Evolutionary conservation across 169 alveolate genomes (phyloP).

Genomic region (Plasmodium cynomolgi): DNA sequence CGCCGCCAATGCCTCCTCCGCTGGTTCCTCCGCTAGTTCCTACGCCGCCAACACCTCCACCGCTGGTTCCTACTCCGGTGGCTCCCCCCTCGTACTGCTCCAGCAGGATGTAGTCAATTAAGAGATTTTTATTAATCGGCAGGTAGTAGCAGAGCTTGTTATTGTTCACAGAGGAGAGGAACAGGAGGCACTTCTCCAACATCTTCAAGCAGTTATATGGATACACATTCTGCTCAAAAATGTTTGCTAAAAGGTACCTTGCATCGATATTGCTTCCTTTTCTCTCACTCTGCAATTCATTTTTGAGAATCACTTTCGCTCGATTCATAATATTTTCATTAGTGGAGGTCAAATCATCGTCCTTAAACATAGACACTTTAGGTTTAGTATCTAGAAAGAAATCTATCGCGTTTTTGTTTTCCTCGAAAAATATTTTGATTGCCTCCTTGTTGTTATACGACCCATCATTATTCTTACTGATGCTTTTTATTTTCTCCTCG

Average conservation of each 20-base stretch:
- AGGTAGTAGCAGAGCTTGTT: constrained; percentile 69
- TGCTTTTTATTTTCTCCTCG: constrained; percentile 17
- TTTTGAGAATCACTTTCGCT: constrained; percentile 63
- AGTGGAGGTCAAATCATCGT: not conserved
- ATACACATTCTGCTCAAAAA: constrained; percentile 50
- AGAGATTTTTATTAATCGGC: constrained; percentile 61
- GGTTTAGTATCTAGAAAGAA: constrained; percentile 62
- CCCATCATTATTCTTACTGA: constrained; percentile 22
- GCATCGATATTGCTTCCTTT: constrained; percentile 37
- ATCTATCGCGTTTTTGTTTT: constrained; percentile 44
- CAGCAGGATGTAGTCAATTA: constrained; percentile 55
- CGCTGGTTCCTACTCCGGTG: not conserved
- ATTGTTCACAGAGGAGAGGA: constrained; percentile 62
- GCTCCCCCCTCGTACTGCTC: constrained; percentile 48
- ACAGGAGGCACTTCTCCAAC: constrained; percentile 64
- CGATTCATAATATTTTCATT: constrained; percentile 49
- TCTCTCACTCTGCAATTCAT: constrained; percentile 26
- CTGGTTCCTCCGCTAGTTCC: not conserved
- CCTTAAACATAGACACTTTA: constrained; percentile 8
- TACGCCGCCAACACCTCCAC: not conserved
- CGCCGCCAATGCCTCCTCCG: not conserved
- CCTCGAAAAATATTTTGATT: constrained; percentile 57
- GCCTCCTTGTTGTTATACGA: constrained; percentile 58
- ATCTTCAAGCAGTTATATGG: constrained; percentile 65
- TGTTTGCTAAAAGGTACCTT: constrained; percentile 27